A percentile compares a stretch with the other conserved stretches of the same genome.
phyloP scores from a whole-genome alignment of 495 filamentous ascomycete genomes.

The Xylaria cubensis region DNA sequence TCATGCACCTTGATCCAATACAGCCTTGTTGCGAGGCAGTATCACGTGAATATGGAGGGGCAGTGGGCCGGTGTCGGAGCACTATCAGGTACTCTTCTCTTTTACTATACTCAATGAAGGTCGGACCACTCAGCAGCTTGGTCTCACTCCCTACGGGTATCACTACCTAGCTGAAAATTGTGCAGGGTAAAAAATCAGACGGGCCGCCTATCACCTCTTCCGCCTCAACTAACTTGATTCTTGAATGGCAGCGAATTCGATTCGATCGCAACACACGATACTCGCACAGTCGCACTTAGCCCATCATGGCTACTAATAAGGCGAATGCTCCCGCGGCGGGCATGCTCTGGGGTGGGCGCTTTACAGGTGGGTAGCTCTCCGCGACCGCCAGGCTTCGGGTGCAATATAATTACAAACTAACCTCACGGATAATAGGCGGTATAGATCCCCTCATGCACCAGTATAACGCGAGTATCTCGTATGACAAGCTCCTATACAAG shows the following conservation, averaged over 20 bases:
- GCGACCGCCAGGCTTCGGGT: conserved; percentile 25
- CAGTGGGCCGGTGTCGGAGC: not conserved
- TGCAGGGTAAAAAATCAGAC: not conserved
- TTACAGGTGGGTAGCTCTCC: conserved; percentile 57
- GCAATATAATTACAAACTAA: conserved; percentile 27
- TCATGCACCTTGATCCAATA: no score
- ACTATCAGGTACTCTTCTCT: not conserved
- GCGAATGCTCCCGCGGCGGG: conserved; percentile 47
- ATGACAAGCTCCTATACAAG: conserved; percentile 80
- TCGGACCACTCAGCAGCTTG: not conserved
- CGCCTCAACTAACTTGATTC: conserved; percentile 9
- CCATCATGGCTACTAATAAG: conserved; percentile 28
- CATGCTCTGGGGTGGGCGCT: conserved; percentile 84
- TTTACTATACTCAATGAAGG: not conserved
- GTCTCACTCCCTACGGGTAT: not conserved
- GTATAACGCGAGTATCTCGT: conserved; percentile 82
- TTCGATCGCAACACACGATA: conserved; percentile 21
- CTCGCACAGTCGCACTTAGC: conserved; percentile 17
- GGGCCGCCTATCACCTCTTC: conserved; percentile 6
- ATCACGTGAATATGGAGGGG: not conserved
- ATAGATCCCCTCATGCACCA: conserved; percentile 85
- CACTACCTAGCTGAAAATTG: not conserved
- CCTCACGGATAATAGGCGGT: conserved; percentile 62
- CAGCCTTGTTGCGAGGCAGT: not conserved
- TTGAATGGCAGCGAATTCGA: conserved; percentile 12